These are phyloP conservation scores for Hyaloscypha hepaticicola DNA, from an alignment of 495 filamentous ascomycete genomes.

Conservation along the genomic window DNA sequence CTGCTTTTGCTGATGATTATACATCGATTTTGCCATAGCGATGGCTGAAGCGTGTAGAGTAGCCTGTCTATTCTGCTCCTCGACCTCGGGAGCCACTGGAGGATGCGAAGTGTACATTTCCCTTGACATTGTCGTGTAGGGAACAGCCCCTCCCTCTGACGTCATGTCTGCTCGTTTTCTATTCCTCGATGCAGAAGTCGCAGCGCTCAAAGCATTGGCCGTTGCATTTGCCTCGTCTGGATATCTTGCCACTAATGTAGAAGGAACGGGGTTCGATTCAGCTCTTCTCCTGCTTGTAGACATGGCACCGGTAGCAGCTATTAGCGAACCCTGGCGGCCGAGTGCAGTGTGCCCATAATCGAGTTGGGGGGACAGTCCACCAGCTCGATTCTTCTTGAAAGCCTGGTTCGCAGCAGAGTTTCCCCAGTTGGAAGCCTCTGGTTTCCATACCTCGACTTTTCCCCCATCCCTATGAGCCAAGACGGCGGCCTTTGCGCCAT, in stretches of 20 bases:
- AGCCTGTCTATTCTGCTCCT: slow-evolving; percentile 69
- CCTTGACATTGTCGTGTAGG: slow-evolving; percentile 49
- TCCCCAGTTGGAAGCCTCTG: slow-evolving; percentile 48
- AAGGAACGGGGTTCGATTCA: slow-evolving; percentile 58
- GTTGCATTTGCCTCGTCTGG: slow-evolving; percentile 60
- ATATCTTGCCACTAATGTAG: slow-evolving; percentile 39
- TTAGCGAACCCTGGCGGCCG: slow-evolving; percentile 58
- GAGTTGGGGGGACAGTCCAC: slow-evolving; percentile 32
- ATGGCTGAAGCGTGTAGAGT: slow-evolving; percentile 77
- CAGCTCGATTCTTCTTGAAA: slow-evolving; percentile 34
- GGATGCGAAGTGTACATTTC: slow-evolving; percentile 76
- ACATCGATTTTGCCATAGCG: slow-evolving; percentile 87
- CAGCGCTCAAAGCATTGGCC: slow-evolving; percentile 65
- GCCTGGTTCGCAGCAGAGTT: slow-evolving; percentile 60
- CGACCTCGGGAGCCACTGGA: slow-evolving; percentile 65
- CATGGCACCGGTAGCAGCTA: slow-evolving; percentile 74
- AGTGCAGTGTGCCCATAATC: slow-evolving; percentile 46
- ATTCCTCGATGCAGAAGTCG: slow-evolving; percentile 52
- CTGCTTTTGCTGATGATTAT: slow-evolving; percentile 59
- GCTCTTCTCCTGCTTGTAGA: slow-evolving; percentile 60
- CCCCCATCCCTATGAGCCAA: slow-evolving; percentile 62
- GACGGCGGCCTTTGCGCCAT: slow-evolving; percentile 71
- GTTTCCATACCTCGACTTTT: slow-evolving; percentile 50
- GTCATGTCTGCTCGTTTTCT: slow-evolving; percentile 18
- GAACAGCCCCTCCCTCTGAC: slow-evolving; percentile 30